Conservation (phyloP, 1,139 yeast genomes). For the Pichia cactophila region DNA sequence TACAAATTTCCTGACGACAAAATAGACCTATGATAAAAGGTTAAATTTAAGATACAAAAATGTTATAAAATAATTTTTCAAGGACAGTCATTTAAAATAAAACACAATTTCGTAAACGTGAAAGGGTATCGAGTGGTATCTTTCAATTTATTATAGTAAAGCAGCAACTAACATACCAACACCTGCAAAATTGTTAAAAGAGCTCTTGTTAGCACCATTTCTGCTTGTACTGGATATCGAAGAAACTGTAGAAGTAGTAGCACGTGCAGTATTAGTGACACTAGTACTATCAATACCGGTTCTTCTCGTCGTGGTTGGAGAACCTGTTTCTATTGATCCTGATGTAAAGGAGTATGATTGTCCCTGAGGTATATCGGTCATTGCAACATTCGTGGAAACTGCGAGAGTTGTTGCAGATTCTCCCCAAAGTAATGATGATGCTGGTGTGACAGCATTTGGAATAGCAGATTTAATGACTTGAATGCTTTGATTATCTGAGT, state of each 20-base stretch:
- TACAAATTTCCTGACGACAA: no score
- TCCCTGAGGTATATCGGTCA: neutral
- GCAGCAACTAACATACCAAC: slow-evolving; percentile 1
- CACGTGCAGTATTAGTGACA: neutral
- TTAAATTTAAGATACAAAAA: no score
- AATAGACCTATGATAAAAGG: no score
- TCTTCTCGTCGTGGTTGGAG: neutral
- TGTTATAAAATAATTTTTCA: no score
- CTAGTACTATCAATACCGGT: neutral
- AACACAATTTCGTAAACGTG: neutral
- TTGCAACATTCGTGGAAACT: neutral
- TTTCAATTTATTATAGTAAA: neutral
- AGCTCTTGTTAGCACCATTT: neutral
- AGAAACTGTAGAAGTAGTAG: neutral
- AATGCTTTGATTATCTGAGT: slow-evolving; percentile 5
- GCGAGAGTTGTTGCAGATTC: slow-evolving; percentile 2
- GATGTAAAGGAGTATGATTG: neutral
- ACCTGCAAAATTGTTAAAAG: neutral
- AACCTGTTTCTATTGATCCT: neutral
- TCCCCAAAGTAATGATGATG: slow-evolving; percentile 9
- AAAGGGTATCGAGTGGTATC: neutral
- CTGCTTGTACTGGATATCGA: neutral
- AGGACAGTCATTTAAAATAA: no score
- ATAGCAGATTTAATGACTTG: slow-evolving; percentile 13
- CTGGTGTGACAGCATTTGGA: slow-evolving; percentile 15